Base-by-base conservation (phyloP, 1,284 basidiomycete genomes). In the Sanghuangporus weigelae region DNA sequence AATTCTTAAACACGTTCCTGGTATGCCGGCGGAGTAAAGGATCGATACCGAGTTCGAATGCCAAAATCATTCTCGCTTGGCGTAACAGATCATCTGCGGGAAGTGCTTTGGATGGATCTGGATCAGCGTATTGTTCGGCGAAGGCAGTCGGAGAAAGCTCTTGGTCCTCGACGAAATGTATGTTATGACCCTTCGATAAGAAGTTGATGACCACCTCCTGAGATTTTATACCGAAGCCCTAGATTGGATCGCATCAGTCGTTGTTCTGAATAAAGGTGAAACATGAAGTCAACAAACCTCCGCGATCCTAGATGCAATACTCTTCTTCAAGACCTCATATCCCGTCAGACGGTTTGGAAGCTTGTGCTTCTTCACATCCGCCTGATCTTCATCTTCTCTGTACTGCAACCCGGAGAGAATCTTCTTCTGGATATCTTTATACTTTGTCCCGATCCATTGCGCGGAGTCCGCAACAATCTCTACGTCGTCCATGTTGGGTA, bases 11-110 rank as follows among this genome's bases (percentile, higher is more conserved):
- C 35, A 86, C 75, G 59, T 87, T 82, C 59, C 96, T 86, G 48
- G 95, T 87, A 67, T 90, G 84, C 67, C 90, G 87, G 61, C 94
- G 84, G 53, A 99, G 82, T 19, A 95, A 78, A 8, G 96, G 97
- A 73, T 99, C 96, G 71, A 92, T 95, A 26, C 94, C 92, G 21
- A 99, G 83, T 74, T 99, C 97, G 1, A 91, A 93, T 11, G 91
- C 84, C 44, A 98, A 78, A 66, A 99, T 90, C 80, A 92, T 85
- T 63, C 93, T 87, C 7, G 96, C 93, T 40, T 84, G 85, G 59
- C 80, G 79, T 53, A 94, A 79, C 19, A 90, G 73, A 60, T 91
- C 87, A 62, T 90, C 85, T 0, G 86, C 75, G 35, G 83, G 71
- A 67, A 81, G 79, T 2, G 81, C 79, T 63, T 84, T 85, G 39